Conservation (phyloP, 371 early-diverging fungal species). For the Apophysomyces ossiformis region DNA sequence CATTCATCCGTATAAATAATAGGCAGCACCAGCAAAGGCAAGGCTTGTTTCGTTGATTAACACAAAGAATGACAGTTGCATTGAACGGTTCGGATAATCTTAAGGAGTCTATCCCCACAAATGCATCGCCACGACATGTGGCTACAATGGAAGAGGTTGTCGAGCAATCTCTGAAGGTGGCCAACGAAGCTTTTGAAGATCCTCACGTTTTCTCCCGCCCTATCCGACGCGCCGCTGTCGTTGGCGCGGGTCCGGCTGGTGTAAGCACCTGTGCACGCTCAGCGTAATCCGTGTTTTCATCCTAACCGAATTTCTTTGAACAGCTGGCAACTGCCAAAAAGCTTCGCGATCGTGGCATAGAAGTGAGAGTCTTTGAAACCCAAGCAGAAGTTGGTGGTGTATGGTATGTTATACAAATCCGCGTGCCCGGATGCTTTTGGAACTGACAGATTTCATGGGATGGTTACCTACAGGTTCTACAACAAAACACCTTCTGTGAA, state of each 20-base stretch:
- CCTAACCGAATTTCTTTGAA: neutral
- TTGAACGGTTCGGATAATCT: no score
- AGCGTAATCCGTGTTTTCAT: neutral
- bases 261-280: slow-evolving; percentile 14
- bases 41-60: no score
- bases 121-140: no score
- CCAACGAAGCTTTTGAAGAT: slow-evolving; percentile 19
- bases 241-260: slow-evolving; percentile 52
- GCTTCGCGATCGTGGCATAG: slow-evolving; percentile 36
- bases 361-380: slow-evolving; percentile 42
- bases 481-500: slow-evolving; percentile 22
- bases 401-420: slow-evolving; percentile 25
- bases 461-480: slow-evolving; percentile 17
- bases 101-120: no score
- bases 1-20: no score
- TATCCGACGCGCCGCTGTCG: slow-evolving; percentile 39
- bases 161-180: slow-evolving; percentile 12
- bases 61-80: no score
- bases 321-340: slow-evolving; percentile 41
- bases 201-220: slow-evolving; percentile 23
- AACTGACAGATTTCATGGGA: no score
- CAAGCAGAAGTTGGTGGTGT: slow-evolving; percentile 35
- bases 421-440: neutral
- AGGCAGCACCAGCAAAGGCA: no score
- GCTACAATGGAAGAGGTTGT: neutral